phyloP scores from a whole-genome alignment of 2,329 filamentous ascomycete genomes.

The Zasmidium citrigriseum region DNA sequence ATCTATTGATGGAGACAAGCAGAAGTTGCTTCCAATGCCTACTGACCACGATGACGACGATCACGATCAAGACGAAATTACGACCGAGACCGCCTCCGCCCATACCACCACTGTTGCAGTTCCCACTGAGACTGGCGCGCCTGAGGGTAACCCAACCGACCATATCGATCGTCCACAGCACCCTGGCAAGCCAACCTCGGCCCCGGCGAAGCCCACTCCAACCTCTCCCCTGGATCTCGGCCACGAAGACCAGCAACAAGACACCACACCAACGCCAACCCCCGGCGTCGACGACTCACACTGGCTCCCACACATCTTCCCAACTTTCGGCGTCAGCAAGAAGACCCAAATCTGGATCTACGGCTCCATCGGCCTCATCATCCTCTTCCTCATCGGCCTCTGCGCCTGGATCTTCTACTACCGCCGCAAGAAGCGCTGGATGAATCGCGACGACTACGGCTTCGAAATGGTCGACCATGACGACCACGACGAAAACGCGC shows the following conservation, averaged over 20 bases:
- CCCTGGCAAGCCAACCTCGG: slow-evolving; percentile 39
- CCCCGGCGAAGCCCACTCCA: slow-evolving; percentile 41
- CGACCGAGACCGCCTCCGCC: slow-evolving; percentile 56
- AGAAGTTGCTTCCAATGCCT: slow-evolving; percentile 77
- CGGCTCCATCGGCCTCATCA: slow-evolving; percentile 79
- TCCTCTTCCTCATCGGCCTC: slow-evolving; percentile 77
- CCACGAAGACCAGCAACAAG: slow-evolving; percentile 31
- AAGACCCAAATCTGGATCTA: slow-evolving; percentile 93
- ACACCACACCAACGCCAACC: slow-evolving; percentile 29
- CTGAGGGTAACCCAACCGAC: slow-evolving; percentile 46
- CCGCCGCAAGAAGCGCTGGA: slow-evolving; percentile 65
- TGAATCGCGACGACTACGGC: slow-evolving; percentile 75
- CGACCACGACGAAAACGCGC: slow-evolving; percentile 52
- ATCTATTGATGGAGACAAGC: slow-evolving; percentile 72
- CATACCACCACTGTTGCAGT: slow-evolving; percentile 60
- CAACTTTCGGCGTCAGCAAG: slow-evolving; percentile 85
- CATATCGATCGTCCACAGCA: slow-evolving; percentile 58
- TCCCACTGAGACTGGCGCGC: slow-evolving; percentile 48
- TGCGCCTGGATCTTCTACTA: slow-evolving; percentile 75
- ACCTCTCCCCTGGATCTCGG: slow-evolving; percentile 29
- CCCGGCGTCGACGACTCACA: slow-evolving; percentile 47
- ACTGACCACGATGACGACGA: slow-evolving; percentile 80
- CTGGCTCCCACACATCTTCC: slow-evolving; percentile 82
- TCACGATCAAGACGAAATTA: slow-evolving; percentile 66
- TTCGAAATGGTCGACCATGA: slow-evolving; percentile 90